These are phyloP conservation scores for Lentinus brumalis DNA, from an alignment of 768 basidiomycete species.

Conservation along the genomic window DNA sequence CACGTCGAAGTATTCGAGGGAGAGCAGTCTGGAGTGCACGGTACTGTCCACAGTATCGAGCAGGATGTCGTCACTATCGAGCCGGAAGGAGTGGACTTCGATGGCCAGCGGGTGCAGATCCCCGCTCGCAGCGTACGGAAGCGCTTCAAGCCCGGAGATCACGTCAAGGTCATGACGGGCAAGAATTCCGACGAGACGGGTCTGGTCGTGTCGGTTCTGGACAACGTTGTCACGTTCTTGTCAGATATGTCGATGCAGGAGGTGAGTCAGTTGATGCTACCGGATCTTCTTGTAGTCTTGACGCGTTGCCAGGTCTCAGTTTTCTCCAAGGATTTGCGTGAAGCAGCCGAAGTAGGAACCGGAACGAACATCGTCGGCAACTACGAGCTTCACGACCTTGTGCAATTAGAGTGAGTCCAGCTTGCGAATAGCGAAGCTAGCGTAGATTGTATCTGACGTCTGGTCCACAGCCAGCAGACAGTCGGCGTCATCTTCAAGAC, in stretches of 20 bases:
- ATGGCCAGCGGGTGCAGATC: conserved; percentile 84
- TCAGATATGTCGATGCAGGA: conserved; percentile 98
- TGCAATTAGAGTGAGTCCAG: conserved; percentile 86
- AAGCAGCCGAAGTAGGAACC: conserved; percentile 96
- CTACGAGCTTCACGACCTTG: conserved; percentile 94
- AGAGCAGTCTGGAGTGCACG: conserved; percentile 91
- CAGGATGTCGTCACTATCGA: conserved; percentile 86
- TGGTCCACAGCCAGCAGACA: conserved; percentile 69
- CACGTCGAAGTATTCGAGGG: conserved; percentile 98
- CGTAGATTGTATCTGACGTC: conserved; percentile 3
- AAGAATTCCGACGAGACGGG: conserved; percentile 95
- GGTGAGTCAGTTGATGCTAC: conserved; percentile 44
- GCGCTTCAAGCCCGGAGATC: conserved; percentile 94
- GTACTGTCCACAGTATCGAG: conserved; percentile 86
- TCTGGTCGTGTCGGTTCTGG: conserved; percentile 88
- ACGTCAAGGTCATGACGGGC: conserved; percentile 97
- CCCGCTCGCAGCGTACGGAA: conserved; percentile 90
- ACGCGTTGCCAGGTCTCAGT: conserved; percentile 75
- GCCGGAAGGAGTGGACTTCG: conserved; percentile 79
- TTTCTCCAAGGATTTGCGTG: conserved; percentile 95
- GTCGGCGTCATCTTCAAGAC: conserved; percentile 98
- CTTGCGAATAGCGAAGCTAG: background rate
- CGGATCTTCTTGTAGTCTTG: background rate
- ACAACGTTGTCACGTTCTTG: conserved; percentile 91
- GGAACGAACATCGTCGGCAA: conserved; percentile 88